phyloP scores from a whole-genome alignment of 306 rosid genomes.

The Trifolium dubium region DNA sequence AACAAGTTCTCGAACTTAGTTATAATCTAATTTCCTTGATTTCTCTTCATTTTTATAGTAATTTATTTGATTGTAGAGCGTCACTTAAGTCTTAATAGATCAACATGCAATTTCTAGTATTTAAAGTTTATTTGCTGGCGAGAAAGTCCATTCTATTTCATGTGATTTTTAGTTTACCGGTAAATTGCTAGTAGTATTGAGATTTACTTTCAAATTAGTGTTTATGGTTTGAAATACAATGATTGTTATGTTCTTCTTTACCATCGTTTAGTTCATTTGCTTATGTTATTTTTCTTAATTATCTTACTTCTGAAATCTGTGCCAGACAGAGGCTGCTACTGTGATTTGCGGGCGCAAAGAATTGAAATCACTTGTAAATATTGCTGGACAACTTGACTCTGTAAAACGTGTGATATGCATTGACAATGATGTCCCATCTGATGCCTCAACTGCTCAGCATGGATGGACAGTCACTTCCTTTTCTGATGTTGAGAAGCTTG shows the following conservation, averaged over 20 bases:
- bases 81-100: conserved; percentile 10
- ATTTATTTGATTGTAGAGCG: conserved; percentile 13
- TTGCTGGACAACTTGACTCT: conserved; percentile 78
- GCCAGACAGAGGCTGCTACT: conserved; percentile 90
- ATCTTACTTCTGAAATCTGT: conserved; percentile 32
- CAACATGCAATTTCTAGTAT: conserved; percentile 19
- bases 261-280: not conserved
- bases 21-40: not conserved
- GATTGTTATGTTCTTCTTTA: conserved; percentile 1
- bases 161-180: conserved; percentile 26
- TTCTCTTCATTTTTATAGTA: conserved; percentile 11
- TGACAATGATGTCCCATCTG: conserved; percentile 70
- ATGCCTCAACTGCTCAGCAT: conserved; percentile 52
- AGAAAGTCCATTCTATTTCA: conserved; percentile 23
- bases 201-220: conserved; percentile 4
- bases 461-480: conserved; percentile 70
- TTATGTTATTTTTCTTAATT: not conserved
- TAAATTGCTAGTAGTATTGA: conserved; percentile 24
- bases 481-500: conserved; percentile 69
- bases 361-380: conserved; percentile 64
- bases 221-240: conserved; percentile 21
- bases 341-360: conserved; percentile 92
- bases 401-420: conserved; percentile 83
- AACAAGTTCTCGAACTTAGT: conserved; percentile 23
- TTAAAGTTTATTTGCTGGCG: conserved; percentile 12